Conservation (phyloP, 805 yeast species). For the Crinitomyces ghanaensis region DNA sequence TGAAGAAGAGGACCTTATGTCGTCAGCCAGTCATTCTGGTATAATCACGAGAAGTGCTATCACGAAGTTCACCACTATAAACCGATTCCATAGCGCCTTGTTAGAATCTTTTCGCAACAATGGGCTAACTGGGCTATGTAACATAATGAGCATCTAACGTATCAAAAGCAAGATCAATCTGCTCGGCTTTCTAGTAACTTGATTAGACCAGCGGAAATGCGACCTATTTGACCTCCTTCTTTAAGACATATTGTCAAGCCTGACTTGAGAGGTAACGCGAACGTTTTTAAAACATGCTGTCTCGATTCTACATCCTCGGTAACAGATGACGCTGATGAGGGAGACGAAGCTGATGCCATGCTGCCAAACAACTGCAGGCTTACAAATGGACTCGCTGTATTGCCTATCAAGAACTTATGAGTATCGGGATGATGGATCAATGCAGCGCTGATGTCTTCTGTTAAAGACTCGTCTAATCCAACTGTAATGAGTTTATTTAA, state of each 20-base stretch:
- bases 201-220: constrained; percentile 27
- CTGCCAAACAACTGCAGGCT: constrained; percentile 48
- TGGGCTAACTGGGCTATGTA: too few species aligned
- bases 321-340: constrained; percentile 24
- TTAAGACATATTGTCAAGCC: constrained; percentile 42
- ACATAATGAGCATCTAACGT: background rate
- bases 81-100: too few species aligned
- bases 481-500: constrained; percentile 33
- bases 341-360: constrained; percentile 30
- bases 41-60: too few species aligned
- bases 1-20: too few species aligned
- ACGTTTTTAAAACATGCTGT: constrained; percentile 40
- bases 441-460: constrained; percentile 12
- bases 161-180: background rate
- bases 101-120: background rate
- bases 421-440: constrained; percentile 38
- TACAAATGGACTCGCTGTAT: constrained; percentile 50
- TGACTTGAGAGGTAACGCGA: constrained; percentile 35
- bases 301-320: constrained; percentile 56
- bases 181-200: constrained; percentile 2
- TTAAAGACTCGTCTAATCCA: constrained; percentile 29
- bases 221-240: constrained; percentile 68
- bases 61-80: too few species aligned
- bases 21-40: too few species aligned
- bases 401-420: constrained; percentile 41